Evolutionary conservation across 1,284 basidiomycete genomes (phyloP), one percentile per base, ranked within the genome.

Genomic region (Marasmius fiardii): DNA sequence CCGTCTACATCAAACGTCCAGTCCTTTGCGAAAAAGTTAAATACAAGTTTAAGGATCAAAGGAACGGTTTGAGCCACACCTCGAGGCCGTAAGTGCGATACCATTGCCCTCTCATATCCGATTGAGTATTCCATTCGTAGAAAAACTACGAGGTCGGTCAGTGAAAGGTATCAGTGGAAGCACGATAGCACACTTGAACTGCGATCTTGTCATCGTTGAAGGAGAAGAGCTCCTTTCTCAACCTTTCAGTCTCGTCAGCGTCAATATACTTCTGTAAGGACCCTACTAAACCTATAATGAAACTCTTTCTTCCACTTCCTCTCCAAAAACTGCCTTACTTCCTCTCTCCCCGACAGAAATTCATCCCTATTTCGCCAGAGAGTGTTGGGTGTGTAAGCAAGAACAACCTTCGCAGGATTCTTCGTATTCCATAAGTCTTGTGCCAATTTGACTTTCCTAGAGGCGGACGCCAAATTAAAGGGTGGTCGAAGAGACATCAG

Each of bases 321-420:
- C 10, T 67, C 72, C 52, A 86, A 65, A 66, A 86, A 83, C 48
- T 68, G 61, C 57, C 75, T 70, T 48, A 86, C 78, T 51, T 75
- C 74, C 3, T 71, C 70, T 31, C 73, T 73, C 0, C 83, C 84
- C 28, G 63, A 61, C 57, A 80, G 63, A 66, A 86, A 87, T n/a
- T 67, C 55, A 61, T 78, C 77, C 37, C 85, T 71, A 67, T 87
- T 87, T 24, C 85, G 72, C 84, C 83, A 85, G 61, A 80, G 69
- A 3, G 74, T 79, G 63, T 83, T 78, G 18, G 70, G 67, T 0
- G 82, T 83, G 68, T 85, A 86, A 0, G 80, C 82, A 4, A 73
- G 68, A 4, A 60, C 56, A 14, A 65, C 57, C 44, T 60, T 63
- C 1, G 62, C 51, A 1, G 65, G 65, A 35, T 62, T 43, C 11